Base-by-base conservation (phyloP, 306 rosid genomes). In the Casuarina equisetifolia region DNA sequence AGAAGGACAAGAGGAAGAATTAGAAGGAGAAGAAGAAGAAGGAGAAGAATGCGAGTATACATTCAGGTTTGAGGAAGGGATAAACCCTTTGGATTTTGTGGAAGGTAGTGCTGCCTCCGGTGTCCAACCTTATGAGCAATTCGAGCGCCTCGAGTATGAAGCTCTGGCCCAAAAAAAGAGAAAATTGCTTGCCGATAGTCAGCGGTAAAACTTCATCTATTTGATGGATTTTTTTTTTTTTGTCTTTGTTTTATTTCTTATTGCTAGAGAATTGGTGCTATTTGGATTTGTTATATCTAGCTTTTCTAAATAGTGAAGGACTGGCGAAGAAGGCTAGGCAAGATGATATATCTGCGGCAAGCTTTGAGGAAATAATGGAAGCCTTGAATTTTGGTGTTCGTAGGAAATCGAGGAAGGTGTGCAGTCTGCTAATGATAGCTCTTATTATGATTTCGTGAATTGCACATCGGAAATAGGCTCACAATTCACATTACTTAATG, bases 161-260 rank as follows among this genome's bases (percentile, higher is more conserved):
- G 97, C 94, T 69, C 92, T 85, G 1, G 92, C 96, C 7, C 82
- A 80, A 71, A 88, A 80, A 78, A 94, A 94, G 73, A 82, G 97
- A 52, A 92, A 92, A 83, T 74, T 89, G 35, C 84, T 64, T 44
- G 77, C 80, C 6, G 77, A 75, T 51, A 55, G 71, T 66, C 78
- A 13, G 19, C 36, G 76, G 96, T 90, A 80, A 49, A 71, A 44
- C 20, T 79, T 15, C n/a, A 20, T 32, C 16, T 17, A 9, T 32
- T 66, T 11, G 9, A 6, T 46, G 12, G 44, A 1, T 38, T 4
- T 9, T 20, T 25, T 15, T 54, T 20, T 57, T 58, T 64, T 25
- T 25, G 32, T 25, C 1, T 45, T 11, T 15, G 25, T 59, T 80
- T 4, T 19, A 5, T 13, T 67, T 12, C 57, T 17, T 58, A 54